Evolutionary conservation across 768 basidiomycete genomes (phyloP).

Genomic region (Daedaleopsis nitida): DNA sequence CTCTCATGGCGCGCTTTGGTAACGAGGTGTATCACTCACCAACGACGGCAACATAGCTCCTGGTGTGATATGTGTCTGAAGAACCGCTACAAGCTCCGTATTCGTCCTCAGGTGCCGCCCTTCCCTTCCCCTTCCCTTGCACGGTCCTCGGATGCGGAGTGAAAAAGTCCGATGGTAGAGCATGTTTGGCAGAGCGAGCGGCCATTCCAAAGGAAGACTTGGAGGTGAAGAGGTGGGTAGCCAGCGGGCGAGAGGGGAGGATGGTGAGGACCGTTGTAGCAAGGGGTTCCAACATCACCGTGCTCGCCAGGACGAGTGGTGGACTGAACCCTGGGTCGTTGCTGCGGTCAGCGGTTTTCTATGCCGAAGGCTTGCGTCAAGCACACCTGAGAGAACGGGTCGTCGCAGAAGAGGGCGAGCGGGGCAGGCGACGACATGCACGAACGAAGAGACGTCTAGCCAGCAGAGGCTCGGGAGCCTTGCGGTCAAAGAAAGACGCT

Average conservation of each 20-base stretch:
- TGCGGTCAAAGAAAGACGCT: neutral
- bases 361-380: neutral
- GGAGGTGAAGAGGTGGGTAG: conserved; percentile 29
- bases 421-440: conserved; percentile 20
- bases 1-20: neutral
- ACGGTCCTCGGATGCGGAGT: conserved; percentile 51
- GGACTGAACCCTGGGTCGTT: conserved; percentile 11
- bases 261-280: conserved; percentile 52
- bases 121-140: conserved; percentile 58
- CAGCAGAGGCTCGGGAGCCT: neutral
- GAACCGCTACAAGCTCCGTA: conserved; percentile 9
- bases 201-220: conserved; percentile 33
- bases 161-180: conserved; percentile 52
- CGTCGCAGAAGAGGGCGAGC: conserved; percentile 11
- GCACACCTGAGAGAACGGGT: conserved; percentile 19
- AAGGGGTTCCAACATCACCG: conserved; percentile 67
- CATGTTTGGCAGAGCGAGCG: conserved; percentile 31
- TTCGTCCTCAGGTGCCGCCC: conserved; percentile 29
- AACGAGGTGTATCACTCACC: conserved; percentile 4
- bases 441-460: conserved; percentile 9
- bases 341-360: neutral
- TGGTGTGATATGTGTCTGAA: neutral
- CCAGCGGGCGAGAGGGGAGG: conserved; percentile 36
- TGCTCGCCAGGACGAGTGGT: conserved; percentile 29
- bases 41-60: neutral